Evolutionary conservation across 441 rosid species (phyloP), one percentile per base, ranked within the genome.

Genomic region (Dalechampia spathulata): DNA sequence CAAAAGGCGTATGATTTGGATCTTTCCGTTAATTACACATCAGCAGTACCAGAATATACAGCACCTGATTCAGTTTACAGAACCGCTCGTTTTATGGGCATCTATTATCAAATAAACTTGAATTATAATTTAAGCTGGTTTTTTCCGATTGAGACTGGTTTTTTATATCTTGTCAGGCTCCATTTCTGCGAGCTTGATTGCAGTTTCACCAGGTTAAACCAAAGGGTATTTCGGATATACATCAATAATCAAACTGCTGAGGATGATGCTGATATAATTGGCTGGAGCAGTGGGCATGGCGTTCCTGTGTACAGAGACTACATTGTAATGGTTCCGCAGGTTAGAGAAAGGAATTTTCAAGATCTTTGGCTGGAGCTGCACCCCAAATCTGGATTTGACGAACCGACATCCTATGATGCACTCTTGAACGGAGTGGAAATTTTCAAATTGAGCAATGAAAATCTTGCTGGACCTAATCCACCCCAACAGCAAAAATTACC

Each of bases 331-430:
- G 3, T 61, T 14, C 19, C 37, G 7, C n/a, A 10, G 36, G 36
- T 11, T 5, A 36, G 1, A 13, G 37, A 34, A 22, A 27, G n/a
- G 19, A 39, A 34, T 34, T 3, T 39, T 20, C 52, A 51, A 42
- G 58, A 61, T 36, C 58, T 61, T 9, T 61, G 58, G 51, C 42
- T 61, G 16, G 58, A 61, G 16, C 58, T 61, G 23, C 65, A 61
- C 12, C 65, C 50, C 6, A 23, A 12, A 28, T 27, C 51, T 30
- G 22, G 52, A 30, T 30, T 3, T 8, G n/a, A n/a, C n/a, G n/a
- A n/a, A n/a, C n/a, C n/a, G n/a, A n/a, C n/a, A 27, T 59, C 11
- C 27, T 52, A 32, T 32, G 45, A 52, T 45, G 45, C 65, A 0
- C 3, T 34, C 3, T 37, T 52, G 32, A 61, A 61, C 52, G 65